phyloP scores from a whole-genome alignment of 176 grass and related monocot species.

The Triticum urartu region DNA sequence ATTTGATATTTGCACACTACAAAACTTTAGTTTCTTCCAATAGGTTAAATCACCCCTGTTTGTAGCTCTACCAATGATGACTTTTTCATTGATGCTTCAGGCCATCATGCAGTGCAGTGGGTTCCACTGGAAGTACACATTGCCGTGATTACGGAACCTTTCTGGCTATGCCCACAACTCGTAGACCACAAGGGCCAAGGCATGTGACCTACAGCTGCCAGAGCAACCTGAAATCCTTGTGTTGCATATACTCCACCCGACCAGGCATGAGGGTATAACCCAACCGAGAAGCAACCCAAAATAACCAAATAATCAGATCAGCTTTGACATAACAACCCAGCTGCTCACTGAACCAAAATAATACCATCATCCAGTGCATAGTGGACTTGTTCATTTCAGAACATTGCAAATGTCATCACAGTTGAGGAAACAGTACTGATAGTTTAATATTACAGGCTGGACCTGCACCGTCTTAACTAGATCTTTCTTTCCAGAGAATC shows the following conservation, averaged over 20 bases:
- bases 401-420: slow-evolving; percentile 14
- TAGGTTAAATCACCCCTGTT: no score
- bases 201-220: background rate
- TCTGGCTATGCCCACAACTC: background rate
- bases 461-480: slow-evolving; percentile 19
- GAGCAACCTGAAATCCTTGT: background rate
- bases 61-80: background rate
- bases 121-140: background rate
- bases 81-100: background rate
- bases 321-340: background rate
- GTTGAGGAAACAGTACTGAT: slow-evolving; percentile 14
- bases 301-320: background rate
- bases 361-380: background rate
- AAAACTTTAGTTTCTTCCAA: background rate
- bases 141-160: background rate
- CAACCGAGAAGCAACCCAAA: background rate
- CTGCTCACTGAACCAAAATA: background rate
- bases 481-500: background rate
- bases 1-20: background rate
- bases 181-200: background rate
- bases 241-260: background rate
- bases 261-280: background rate
- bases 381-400: slow-evolving; percentile 1
- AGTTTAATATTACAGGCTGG: slow-evolving; percentile 33
- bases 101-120: background rate